A percentile compares a stretch with the other conserved stretches of the same genome.
These are phyloP conservation scores for Lophium mytilinum DNA, from an alignment of 495 filamentous ascomycete genomes.

Conservation along the genomic window DNA sequence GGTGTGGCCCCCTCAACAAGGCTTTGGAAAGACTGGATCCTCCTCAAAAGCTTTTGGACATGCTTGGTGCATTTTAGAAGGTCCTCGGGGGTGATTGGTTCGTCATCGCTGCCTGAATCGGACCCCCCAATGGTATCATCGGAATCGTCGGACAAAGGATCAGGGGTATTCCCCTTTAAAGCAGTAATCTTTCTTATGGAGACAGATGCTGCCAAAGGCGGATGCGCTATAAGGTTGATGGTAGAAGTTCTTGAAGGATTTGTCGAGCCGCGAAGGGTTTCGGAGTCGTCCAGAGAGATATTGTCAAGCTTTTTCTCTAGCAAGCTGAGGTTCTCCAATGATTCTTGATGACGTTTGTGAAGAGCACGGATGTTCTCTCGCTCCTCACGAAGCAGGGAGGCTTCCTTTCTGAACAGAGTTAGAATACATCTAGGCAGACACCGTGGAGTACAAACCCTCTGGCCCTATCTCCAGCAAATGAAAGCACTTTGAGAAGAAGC, in stretches of 20 bases:
- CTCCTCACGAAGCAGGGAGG: constrained; percentile 3
- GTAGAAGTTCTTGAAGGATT: neutral
- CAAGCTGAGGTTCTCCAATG: constrained; percentile 3
- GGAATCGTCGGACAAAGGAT: constrained; percentile 5
- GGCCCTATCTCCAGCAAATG: constrained; percentile 11
- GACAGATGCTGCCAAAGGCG: neutral
- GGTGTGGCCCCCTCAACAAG: neutral
- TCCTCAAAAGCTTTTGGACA: constrained; percentile 14
- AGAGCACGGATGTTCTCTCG: constrained; percentile 13
- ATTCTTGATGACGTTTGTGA: constrained; percentile 18
- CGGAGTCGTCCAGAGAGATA: constrained; percentile 9
- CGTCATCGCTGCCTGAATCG: constrained; percentile 2
- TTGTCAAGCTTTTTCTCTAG: constrained; percentile 12
- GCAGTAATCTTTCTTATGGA: neutral
- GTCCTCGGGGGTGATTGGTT: constrained; percentile 2
- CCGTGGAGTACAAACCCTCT: constrained; percentile 4
- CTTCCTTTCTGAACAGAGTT: neutral
- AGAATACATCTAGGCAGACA: neutral
- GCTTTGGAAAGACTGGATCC: constrained; percentile 6
- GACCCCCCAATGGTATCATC: constrained; percentile 14
- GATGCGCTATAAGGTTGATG: neutral
- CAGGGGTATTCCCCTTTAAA: neutral
- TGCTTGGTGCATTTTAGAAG: constrained; percentile 12
- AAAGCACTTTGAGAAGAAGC: constrained; percentile 14
- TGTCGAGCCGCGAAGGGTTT: constrained; percentile 7